phyloP scores from a whole-genome alignment of 495 filamentous ascomycete genomes.

The Penicillium angulare region DNA sequence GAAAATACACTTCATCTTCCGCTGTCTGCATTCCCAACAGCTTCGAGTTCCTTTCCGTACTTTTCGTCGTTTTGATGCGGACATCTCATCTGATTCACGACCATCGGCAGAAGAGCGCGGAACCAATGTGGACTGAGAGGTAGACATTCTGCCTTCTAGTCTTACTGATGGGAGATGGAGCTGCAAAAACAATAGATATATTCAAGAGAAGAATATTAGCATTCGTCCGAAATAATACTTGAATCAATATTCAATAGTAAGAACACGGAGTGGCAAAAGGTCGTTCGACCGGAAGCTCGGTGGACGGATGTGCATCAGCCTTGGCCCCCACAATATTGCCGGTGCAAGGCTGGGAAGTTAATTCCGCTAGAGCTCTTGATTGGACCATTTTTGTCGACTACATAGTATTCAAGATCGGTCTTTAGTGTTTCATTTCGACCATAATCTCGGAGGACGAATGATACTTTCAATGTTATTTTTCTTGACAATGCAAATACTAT shows the following conservation, averaged over 20 bases:
- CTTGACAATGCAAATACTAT: no score
- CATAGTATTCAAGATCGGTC: no score
- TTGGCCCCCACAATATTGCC: no score
- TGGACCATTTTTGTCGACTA: no score
- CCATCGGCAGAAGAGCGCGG: background rate
- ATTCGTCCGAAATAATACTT: background rate
- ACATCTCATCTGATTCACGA: background rate
- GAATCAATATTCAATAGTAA: background rate
- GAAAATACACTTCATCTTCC: conserved; percentile 50
- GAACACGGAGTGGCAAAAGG: background rate
- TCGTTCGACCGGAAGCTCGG: conserved; percentile 5
- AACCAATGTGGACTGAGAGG: background rate
- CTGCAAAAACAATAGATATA: background rate
- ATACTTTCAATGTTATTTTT: no score
- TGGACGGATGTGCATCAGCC: conserved; percentile 1
- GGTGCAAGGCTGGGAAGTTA: no score
- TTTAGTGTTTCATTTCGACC: background rate
- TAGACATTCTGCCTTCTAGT: background rate
- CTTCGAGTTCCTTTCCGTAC: background rate
- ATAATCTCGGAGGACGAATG: background rate
- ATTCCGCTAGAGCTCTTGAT: no score
- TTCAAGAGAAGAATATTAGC: background rate
- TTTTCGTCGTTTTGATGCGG: background rate
- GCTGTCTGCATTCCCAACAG: conserved; percentile 34
- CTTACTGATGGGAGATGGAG: background rate